These are phyloP conservation scores for Trametes cingulata DNA, from an alignment of 768 basidiomycete species.

Conservation along the genomic window DNA sequence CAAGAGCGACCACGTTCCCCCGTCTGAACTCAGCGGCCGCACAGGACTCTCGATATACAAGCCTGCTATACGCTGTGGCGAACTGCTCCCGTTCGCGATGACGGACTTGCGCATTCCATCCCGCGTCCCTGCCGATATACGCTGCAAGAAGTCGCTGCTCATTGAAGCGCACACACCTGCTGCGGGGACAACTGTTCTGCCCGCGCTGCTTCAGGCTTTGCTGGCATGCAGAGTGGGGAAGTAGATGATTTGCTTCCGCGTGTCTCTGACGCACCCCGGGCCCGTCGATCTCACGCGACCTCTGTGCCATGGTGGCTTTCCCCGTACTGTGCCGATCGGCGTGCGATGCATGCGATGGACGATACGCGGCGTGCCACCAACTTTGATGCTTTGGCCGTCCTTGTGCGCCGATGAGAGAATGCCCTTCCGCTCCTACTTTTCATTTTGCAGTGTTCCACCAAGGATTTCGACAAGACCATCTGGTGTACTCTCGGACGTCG, in stretches of 20 bases:
- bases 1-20: background rate
- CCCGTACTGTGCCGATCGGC: too few relatives aligned
- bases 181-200: too few relatives aligned
- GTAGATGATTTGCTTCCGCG: background rate
- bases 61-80: background rate
- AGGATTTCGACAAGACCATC: background rate
- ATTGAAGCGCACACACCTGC: too few relatives aligned
- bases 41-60: background rate
- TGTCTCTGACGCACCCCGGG: background rate
- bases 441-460: conserved; percentile 3
- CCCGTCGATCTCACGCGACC: too few relatives aligned
- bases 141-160: background rate
- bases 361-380: too few relatives aligned
- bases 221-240: too few relatives aligned
- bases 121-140: background rate
- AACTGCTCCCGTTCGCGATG: conserved; percentile 7
- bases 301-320: too few relatives aligned
- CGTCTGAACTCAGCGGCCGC: background rate
- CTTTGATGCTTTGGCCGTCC: background rate
- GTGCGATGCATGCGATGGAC: too few relatives aligned
- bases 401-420: background rate
- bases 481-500: background rate
- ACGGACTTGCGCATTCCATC: background rate
- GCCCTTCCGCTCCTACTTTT: conserved; percentile 5
- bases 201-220: too few relatives aligned